Base-by-base conservation (phyloP, 148 eudicot species). In the Limonium bicolor region DNA sequence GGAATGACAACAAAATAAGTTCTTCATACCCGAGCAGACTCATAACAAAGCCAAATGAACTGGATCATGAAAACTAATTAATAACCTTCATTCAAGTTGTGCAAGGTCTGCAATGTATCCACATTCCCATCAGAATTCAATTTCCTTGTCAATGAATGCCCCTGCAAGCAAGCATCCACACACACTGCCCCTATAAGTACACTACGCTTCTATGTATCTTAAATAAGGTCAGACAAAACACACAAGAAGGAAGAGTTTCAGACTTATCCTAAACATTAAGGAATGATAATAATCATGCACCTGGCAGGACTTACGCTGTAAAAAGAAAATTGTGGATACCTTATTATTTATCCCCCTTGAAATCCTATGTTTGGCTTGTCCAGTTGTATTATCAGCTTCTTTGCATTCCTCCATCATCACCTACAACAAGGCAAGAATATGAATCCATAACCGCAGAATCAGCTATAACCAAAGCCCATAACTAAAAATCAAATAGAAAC, bases 271-370 rank as follows among this genome's bases (percentile, higher is more conserved):
- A n/a, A n/a, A n/a, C n/a, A n/a, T n/a, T n/a, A n/a, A n/a, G n/a
- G n/a, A n/a, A n/a, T n/a, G n/a, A n/a, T n/a, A n/a, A n/a, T n/a
- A n/a, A n/a, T n/a, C n/a, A n/a, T n/a, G n/a, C n/a, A n/a, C n/a
- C n/a, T n/a, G n/a, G n/a, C n/a, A n/a, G n/a, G n/a, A n/a, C n/a
- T n/a, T n/a, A n/a, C n/a, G n/a, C n/a, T n/a, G n/a, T n/a, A n/a
- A n/a, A n/a, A n/a, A n/a, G n/a, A n/a, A n/a, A n/a, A n/a, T n/a
- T n/a, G n/a, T n/a, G n/a, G 36, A n/a, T 64, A 85, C 96, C 96
- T 82, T 86, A 40, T 81, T 76, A 41, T 75, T 62, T 46, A 86
- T 64, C 58, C 96, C 96, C 62, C 77, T 69, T 4, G 94, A 86
- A 38, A 86, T 50, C 56, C 79, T 70, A 46, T 86, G 96, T 15